Base-by-base conservation (phyloP, 1,139 yeast genomes). In the Suhomyces choctaworum region DNA sequence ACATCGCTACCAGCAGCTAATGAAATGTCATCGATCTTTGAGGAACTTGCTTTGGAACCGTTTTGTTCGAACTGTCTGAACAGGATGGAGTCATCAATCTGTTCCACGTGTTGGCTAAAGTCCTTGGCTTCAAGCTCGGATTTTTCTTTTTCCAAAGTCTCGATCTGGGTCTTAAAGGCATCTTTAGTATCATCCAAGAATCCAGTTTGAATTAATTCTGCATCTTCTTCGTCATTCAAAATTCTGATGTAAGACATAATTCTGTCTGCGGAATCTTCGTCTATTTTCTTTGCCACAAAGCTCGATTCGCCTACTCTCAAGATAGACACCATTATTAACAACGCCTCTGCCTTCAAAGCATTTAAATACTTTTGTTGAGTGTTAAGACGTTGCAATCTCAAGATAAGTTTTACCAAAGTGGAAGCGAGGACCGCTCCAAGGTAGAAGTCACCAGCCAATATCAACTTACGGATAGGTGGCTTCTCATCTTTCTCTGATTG, bases 241-340 rank as follows among this genome's bases (percentile, higher is more conserved):
- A 83, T 78, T 52, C 82, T 80, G 52, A 94, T 78, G 56, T 92
- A 90, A 10, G 94, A 73, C 60, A 88, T 71, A 40, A 94, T 83
- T 66, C 97, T 80, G 64, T 92, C 98, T 15, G 85, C 79, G 4
- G 97, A 86, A 62, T 94, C 99, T 64, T 92, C 98, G 54, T 92
- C 97, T 46, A 90, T 90, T 52, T 79, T 80, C 56, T 82, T 81
- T 42, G 79, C 70, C 16, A 80, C 94, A 44, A 75, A 70, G n/a
- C 73, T 63, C n/a, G 95, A 78, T 48, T 87, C 89, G 30, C 97
- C 97, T 29, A 82, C 92, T 55, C 98, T 80, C 44, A 94, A 72
- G 34, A 92, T 82, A 22, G 96, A 87, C 31, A 95, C 96, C 80
- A 94, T 77, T 41, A 89, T 84, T 52, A 94, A 76, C 67, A 90